A percentile compares a stretch with the other conserved stretches of the same genome.
Evolutionary conservation across 108 stramenopile genomes (phyloP).

Genomic region (Schizochytrium sp.): DNA sequence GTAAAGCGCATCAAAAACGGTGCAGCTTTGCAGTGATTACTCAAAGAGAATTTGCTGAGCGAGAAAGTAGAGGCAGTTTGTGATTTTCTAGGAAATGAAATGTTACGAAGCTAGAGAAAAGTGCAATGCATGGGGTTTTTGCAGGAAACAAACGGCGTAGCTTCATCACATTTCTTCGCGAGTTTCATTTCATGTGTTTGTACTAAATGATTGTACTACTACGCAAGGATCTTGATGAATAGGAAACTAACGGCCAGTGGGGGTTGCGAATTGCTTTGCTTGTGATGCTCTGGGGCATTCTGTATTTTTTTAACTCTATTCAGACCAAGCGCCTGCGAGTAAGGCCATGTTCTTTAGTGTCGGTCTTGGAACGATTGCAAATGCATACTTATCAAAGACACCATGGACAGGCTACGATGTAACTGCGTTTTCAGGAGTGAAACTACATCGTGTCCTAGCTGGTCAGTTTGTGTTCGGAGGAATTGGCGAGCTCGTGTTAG

Average conservation of each 20-base stretch:
- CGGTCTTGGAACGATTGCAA: not conserved
- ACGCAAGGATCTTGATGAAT: not conserved
- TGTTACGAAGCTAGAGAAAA: too few species aligned
- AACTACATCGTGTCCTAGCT: constrained; percentile 16
- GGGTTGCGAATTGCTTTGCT: too few species aligned
- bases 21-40: too few species aligned
- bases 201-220: too few species aligned
- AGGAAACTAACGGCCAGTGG: not conserved
- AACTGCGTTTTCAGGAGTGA: constrained; percentile 36
- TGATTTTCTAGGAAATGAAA: too few species aligned
- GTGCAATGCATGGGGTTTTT: too few species aligned
- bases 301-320: not conserved
- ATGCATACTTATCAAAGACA: not conserved
- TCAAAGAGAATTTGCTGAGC: too few species aligned
- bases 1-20: too few species aligned
- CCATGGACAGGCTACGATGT: constrained; percentile 55
- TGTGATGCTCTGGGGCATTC: not conserved
- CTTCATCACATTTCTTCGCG: too few species aligned
- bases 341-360: constrained; percentile 11
- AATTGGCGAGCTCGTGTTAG: constrained; percentile 45
- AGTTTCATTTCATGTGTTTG: too few species aligned
- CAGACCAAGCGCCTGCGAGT: constrained; percentile 50
- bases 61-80: too few species aligned
- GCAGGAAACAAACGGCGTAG: too few species aligned
- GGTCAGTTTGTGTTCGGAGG: constrained; percentile 48